Evolutionary conservation across 164 flowering plant genomes (phyloP), one percentile per base, ranked within the genome.

Genomic region (Taxillus chinensis): DNA sequence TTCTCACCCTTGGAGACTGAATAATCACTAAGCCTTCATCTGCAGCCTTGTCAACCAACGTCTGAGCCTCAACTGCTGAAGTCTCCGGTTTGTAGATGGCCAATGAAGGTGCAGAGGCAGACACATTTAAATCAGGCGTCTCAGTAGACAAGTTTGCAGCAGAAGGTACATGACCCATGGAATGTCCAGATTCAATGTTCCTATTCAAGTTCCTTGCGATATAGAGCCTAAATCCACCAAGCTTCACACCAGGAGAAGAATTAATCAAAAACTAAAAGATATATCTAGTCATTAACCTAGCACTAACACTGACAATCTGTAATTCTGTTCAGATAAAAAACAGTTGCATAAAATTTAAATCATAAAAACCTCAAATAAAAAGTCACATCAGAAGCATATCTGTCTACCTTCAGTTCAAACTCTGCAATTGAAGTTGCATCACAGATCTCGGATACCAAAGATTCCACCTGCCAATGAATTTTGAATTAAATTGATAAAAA

Each of bases 361-460:
- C 7, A 59, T n/a, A 37, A 3, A 39, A 50, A 13, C 27, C 38
- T 10, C 10, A 53, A 41, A 40, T 27, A 59, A 14, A 5, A 8
- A 10, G 11, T 14, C 14, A 38, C 41, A 46, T 27, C 27, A 12
- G 63, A 45, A 16, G 5, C 8, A 7, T 9, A 41, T 48, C 6
- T 59, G 39, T 82, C 75, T 73, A 90, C 97, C 71, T 84, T 87
- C 68, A 87, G 70, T 67, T 86, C 88, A 73, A 87, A 77, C 72
- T 90, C 92, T 45, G 88, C 88, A 66, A 90, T 70, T 53, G 93
- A 82, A 50, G 88, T 69, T 69, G 97, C 79, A 65, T 86, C 78
- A 68, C 93, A 88, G 63, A 88, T 75, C 37, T 72, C 79, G 50
- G 80, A 67, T 27, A 91, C 63, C 62, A 91, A 78, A 63, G 81